Base-by-base conservation (phyloP, 106 monocot species). In the Cymbidium sinense region DNA sequence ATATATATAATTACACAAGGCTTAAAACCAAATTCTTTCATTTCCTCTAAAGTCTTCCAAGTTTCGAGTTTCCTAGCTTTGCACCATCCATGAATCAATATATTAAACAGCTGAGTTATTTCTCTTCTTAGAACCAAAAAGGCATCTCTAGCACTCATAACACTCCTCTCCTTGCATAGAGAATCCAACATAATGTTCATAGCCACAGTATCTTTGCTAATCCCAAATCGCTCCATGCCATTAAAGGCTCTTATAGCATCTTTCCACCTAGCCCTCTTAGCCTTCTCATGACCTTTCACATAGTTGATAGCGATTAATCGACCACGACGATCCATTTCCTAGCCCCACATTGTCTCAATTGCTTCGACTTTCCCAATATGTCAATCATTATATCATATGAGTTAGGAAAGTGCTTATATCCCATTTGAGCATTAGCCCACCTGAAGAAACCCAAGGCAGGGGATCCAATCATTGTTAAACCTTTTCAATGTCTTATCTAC, bases 371-470 rank as follows among this genome's bases (percentile, higher is more conserved):
- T 6, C 96, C 96, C 39, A 96, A 71, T 61, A 93, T 88, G 76
- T 96, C 96, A 17, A 96, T 86, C 91, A 96, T 96, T 69, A 78
- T 25, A 36, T 93, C 85, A 79, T n/a, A n/a, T n/a, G n/a, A n/a
- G n/a, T 88, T 88, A 3, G 86, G 25, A 25, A 77, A 88, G 43
- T 89, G 89, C 18, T 72, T 77, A 28, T 87, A 91, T 25, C 76
- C 77, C 23, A 35, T 33, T 33, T 84, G 85, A 71, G 78, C 29
- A 34, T 50, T 82, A 33, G 85, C 91, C 96, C 96, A n/a, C n/a
- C n/a, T n/a, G 82, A 96, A 93, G 89, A 96, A 96, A 11, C n/a
- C 91, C 96, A 91, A 7, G 93, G n/a, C n/a, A 86, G 4, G 85
- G 76, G 50, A 90, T 69, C 91, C 93, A 96, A 52, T 96, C 83